Evolutionary conservation across 768 basidiomycete species (phyloP).

Genomic region (Boletus vinaceobasis): DNA sequence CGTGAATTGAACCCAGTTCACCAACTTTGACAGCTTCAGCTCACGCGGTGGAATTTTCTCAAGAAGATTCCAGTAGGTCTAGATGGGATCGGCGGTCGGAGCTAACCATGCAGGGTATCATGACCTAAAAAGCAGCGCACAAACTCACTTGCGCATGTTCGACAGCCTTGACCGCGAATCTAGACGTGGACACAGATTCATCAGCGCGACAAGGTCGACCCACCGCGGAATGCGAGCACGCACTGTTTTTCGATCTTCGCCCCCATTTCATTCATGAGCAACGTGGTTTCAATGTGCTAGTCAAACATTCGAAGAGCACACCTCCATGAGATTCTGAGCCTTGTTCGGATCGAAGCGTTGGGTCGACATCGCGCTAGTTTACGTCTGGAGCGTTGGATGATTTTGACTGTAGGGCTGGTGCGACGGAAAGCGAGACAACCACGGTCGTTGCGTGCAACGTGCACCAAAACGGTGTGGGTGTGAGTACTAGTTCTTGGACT

Average conservation of each 20-base stretch:
- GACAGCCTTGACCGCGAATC: constrained; percentile 75
- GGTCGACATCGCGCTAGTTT: constrained; percentile 40
- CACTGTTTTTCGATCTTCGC: constrained; percentile 93
- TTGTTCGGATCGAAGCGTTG: constrained; percentile 78
- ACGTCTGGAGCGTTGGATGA: constrained; percentile 14
- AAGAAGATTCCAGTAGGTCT: constrained; percentile 96
- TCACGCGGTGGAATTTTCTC: constrained; percentile 73
- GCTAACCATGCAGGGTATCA: constrained; percentile 1
- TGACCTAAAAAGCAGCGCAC: constrained; percentile 6
- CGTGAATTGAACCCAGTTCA: constrained; percentile 7
- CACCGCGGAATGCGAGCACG: constrained; percentile 29
- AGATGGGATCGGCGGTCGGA: constrained; percentile 10
- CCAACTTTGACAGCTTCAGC: constrained; percentile 80
- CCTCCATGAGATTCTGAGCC: constrained; percentile 90
- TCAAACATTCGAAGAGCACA: constrained; percentile 33
- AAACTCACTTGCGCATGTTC: constrained; percentile 86
- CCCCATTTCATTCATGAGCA: constrained; percentile 3
- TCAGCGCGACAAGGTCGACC: constrained; percentile 6
- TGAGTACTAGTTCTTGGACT: not conserved
- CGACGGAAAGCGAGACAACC: not conserved
- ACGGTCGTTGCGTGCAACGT: not conserved
- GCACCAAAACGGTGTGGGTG: not conserved
- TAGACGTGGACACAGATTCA: constrained; percentile 9
- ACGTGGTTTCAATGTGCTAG: constrained; percentile 19
- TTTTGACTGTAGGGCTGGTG: not conserved